These are phyloP conservation scores for Fusarium phyllophilum DNA, from an alignment of 2,329 filamentous ascomycete species.

Conservation along the genomic window DNA sequence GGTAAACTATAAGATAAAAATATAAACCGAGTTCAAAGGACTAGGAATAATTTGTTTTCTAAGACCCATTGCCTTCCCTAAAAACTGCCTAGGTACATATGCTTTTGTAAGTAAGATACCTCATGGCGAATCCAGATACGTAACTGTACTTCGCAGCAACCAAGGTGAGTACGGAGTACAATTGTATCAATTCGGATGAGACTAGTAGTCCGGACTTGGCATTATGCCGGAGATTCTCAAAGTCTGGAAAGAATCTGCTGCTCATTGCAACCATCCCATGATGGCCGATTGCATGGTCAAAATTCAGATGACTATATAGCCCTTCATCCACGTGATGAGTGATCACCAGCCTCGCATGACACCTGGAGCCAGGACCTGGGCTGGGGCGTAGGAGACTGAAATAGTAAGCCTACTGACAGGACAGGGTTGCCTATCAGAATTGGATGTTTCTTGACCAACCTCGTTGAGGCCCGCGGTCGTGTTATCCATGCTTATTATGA, in stretches of 20 bases:
- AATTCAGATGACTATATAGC: background rate
- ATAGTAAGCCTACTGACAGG: background rate
- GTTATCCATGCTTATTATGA: background rate
- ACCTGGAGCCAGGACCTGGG: background rate
- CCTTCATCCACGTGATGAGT: background rate
- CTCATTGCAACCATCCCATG: slow-evolving; percentile 1
- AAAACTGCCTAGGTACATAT: background rate
- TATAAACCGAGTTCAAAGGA: no score
- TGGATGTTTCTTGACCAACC: background rate
- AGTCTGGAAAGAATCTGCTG: slow-evolving; percentile 26
- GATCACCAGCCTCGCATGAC: background rate
- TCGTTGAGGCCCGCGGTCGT: background rate
- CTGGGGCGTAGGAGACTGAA: background rate
- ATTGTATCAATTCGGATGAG: background rate
- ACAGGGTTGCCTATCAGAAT: background rate
- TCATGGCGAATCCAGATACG: background rate
- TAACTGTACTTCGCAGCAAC: background rate
- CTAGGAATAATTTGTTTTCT: background rate
- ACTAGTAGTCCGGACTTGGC: background rate
- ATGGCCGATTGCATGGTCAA: background rate
- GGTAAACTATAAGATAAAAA: background rate
- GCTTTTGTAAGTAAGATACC: background rate
- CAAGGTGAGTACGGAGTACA: background rate
- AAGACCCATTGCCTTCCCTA: background rate
- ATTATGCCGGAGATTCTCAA: slow-evolving; percentile 5